These are phyloP conservation scores for Exophiala dermatitidis DNA, from an alignment of 2,329 filamentous ascomycete species.

Conservation along the genomic window DNA sequence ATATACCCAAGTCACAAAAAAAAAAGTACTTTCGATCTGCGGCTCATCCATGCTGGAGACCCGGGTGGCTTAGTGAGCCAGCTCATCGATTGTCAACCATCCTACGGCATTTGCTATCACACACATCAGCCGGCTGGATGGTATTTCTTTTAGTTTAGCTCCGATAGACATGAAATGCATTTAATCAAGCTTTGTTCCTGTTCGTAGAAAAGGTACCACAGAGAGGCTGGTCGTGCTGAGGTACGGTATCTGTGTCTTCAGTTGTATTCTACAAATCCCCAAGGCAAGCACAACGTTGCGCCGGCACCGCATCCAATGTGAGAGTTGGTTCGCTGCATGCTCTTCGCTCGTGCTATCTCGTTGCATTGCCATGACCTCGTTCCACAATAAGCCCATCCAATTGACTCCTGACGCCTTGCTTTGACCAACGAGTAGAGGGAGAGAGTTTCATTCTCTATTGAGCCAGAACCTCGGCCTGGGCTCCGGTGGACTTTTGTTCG, in stretches of 20 bases:
- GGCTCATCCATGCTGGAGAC: conserved; percentile 18
- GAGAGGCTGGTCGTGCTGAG: too few relatives aligned
- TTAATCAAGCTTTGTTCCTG: conserved; percentile 1
- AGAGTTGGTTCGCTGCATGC: neutral
- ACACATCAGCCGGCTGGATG: conserved; percentile 15
- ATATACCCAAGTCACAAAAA: conserved; percentile 18
- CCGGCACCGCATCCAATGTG: neutral
- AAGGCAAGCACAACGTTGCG: neutral
- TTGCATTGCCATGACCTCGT: conserved; percentile 2
- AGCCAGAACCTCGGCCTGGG: conserved; percentile 41
- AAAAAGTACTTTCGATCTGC: conserved; percentile 18
- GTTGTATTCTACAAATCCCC: neutral
- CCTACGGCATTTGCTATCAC: conserved; percentile 12
- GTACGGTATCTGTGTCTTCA: too few relatives aligned
- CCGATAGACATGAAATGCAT: conserved; percentile 4
- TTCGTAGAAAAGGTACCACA: neutral
- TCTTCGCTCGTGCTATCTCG: conserved; percentile 3
- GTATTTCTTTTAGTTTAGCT: conserved; percentile 16
- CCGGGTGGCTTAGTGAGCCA: conserved; percentile 19
- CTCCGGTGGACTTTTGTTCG: conserved; percentile 25
- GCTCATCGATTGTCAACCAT: conserved; percentile 21
- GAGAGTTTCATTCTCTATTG: conserved; percentile 30
- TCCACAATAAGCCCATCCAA: neutral
- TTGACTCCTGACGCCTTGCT: conserved; percentile 9
- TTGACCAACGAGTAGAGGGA: neutral